Conservation (phyloP, 108 stramenopile genomes). For the Cyclostephanos tholiformis region DNA sequence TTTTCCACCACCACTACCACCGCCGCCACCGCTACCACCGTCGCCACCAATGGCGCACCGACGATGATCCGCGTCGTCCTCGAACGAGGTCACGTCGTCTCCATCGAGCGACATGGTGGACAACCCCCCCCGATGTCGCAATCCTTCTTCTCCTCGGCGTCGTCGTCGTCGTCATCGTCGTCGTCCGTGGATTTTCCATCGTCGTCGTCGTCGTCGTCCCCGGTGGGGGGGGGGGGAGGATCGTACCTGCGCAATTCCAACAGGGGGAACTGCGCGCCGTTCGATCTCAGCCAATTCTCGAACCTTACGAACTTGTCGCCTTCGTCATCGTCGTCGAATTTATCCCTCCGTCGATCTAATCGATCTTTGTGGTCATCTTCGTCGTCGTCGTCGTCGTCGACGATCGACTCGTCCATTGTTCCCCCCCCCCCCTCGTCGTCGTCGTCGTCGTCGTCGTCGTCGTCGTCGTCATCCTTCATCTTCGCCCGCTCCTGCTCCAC, state of each 20-base stretch:
- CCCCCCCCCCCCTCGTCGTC: neutral
- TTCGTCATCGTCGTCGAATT: neutral
- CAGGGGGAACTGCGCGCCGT: conserved; percentile 75
- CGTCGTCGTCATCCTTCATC: no score
- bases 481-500: no score
- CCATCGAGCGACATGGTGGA: no score
- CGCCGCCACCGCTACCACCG: no score
- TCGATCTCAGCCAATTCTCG: conserved; percentile 60
- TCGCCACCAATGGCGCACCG: no score
- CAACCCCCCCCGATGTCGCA: neutral
- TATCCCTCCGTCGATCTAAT: no score
- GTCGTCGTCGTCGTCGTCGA: neutral
- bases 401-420: neutral
- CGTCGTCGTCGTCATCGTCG: neutral
- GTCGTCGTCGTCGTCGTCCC: neutral
- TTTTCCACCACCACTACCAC: no score
- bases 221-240: neutral
- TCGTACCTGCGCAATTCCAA: conserved; percentile 60
- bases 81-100: no score
- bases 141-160: conserved; percentile 1
- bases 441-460: neutral
- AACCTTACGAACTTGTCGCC: neutral
- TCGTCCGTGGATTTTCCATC: neutral
- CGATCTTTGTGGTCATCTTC: neutral
- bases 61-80: no score